These are phyloP conservation scores for Kockiozyma suomiensis DNA, from an alignment of 805 yeast species.

Conservation along the genomic window DNA sequence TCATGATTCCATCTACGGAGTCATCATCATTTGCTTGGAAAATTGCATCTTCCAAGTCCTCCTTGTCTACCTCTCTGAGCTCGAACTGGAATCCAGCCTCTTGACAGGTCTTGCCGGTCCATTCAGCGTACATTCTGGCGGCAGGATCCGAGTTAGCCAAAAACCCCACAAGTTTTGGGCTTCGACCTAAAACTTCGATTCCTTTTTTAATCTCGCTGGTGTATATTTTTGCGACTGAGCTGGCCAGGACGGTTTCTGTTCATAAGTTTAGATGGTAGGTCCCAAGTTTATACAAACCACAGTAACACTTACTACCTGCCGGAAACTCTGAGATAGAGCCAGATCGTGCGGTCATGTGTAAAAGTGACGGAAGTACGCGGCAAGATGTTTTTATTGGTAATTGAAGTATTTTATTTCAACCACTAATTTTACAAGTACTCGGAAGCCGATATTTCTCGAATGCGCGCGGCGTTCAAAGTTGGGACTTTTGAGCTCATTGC, in stretches of 20 bases:
- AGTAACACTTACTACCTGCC: constrained; percentile 11
- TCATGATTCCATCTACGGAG: constrained; percentile 86
- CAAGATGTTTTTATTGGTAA: no score
- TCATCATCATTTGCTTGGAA: constrained; percentile 79
- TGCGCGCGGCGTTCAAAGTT: not conserved
- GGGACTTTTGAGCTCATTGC: not conserved
- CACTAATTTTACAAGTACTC: not conserved
- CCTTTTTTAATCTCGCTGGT: constrained; percentile 67
- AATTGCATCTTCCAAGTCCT: constrained; percentile 80
- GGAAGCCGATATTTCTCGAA: not conserved
- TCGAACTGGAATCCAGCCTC: constrained; percentile 85
- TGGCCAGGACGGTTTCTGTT: constrained; percentile 54
- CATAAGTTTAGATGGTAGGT: not conserved
- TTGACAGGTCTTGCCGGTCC: constrained; percentile 91
- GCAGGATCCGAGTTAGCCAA: constrained; percentile 94
- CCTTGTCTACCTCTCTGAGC: constrained; percentile 71
- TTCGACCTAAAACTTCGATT: constrained; percentile 54
- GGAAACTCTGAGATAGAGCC: constrained; percentile 4
- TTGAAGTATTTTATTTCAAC: no score
- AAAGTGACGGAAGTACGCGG: no score
- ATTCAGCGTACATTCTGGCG: constrained; percentile 89
- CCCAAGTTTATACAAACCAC: not conserved
- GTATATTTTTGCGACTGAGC: constrained; percentile 81
- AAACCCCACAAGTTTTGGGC: constrained; percentile 85
- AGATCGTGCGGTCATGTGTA: constrained; percentile 1